Base-by-base conservation (phyloP, 2,329 filamentous ascomycete genomes). In the Gremmenia infestans region DNA sequence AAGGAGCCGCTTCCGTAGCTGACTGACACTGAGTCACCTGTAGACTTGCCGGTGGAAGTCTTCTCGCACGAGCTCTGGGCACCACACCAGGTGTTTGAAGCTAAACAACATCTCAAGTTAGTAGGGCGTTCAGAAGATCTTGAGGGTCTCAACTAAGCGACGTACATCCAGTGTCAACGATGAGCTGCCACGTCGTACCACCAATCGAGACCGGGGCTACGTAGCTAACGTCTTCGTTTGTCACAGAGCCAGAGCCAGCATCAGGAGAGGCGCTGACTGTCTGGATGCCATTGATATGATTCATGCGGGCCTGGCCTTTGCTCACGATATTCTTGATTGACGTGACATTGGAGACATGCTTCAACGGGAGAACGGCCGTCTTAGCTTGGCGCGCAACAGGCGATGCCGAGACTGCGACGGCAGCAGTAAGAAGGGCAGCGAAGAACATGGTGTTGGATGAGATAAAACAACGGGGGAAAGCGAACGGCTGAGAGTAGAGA, bases 91-190 rank as follows among this genome's bases (percentile, higher is more conserved):
- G 52, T 67, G 60, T 65, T 66, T 40, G 65, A 65, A 48, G 65
- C 65, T 68, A 9, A 11, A 32, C 8, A 53, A 53, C 36, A 51
- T 50, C 45, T 25, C 40, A 43, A 45, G 42, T 62, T 49, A 60
- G 50, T 40, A 40, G 37, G 51, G 11, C 15, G 12, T 48, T 5
- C 50, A 28, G 37, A 45, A 11, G 19, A 12, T 46, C 19, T 32
- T 22, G 37, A 22, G 2, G 28, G 25, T 28, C 25, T 28, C 8
- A 9, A 32, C 3, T 3, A 46, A 42, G 43, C 12, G 14, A 60
- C 60, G 28, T 61, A 67, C 66, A 68, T 48, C 65, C 66, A 58
- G 66, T 68, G 58, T 68, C 65, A 19, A 68, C 65, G 40, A 68
- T 67, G 48, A 68, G 60, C 36, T 66, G 39, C 54, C 60, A 67